Conservation (phyloP, 306 rosid species). For the Glycyrrhiza uralensis region DNA sequence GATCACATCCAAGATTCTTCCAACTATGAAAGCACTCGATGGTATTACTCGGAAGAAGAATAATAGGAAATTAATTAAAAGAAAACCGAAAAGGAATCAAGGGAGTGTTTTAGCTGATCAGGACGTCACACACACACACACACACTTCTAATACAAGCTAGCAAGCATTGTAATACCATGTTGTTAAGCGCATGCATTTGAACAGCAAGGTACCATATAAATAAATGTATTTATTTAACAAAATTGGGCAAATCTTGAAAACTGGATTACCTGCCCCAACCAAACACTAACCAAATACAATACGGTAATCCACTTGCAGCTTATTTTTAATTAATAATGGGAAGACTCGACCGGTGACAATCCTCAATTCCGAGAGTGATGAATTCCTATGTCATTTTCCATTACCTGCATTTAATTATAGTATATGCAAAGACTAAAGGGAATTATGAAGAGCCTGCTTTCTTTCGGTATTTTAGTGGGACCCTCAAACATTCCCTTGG, state of each 20-base stretch:
- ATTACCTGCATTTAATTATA: constrained; percentile 17
- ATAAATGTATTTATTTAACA: not conserved
- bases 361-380: constrained; percentile 29
- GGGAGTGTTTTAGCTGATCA: not conserved
- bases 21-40: constrained; percentile 32
- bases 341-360: constrained; percentile 5
- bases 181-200: not conserved
- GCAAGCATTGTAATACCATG: no score
- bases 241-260: constrained; percentile 8
- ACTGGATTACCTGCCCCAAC: constrained; percentile 60
- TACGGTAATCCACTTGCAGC: constrained; percentile 29
- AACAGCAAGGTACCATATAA: not conserved
- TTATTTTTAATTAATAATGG: constrained; percentile 17
- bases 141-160: constrained; percentile 7
- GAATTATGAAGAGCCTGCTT: constrained; percentile 28
- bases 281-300: constrained; percentile 53
- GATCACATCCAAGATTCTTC: constrained; percentile 29
- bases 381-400: constrained; percentile 35
- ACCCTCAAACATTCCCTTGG: constrained; percentile 51
- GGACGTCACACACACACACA: constrained; percentile 12
- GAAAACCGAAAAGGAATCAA: not conserved
- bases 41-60: constrained; percentile 10
- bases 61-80: not conserved
- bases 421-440: constrained; percentile 11
- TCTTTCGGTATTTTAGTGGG: constrained; percentile 32